phyloP scores from a whole-genome alignment of 805 yeast species.

The Kluyveromyces dobzhanskii region DNA sequence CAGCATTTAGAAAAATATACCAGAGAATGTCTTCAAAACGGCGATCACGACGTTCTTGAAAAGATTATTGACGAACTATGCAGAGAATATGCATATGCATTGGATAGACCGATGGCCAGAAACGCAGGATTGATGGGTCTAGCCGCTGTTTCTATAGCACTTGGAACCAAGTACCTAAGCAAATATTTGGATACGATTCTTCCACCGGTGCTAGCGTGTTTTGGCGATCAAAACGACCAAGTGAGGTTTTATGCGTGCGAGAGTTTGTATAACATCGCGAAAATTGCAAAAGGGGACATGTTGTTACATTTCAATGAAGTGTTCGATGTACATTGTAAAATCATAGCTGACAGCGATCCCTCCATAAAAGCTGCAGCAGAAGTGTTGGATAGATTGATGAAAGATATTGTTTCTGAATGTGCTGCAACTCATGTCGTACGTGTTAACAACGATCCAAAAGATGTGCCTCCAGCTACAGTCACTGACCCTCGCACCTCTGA shows the following conservation, averaged over 20 bases:
- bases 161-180: conserved; percentile 79
- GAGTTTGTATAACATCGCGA: conserved; percentile 88
- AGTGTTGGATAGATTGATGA: conserved; percentile 77
- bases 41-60: conserved; percentile 31
- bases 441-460: conserved; percentile 43
- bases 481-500: conserved; percentile 47
- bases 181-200: conserved; percentile 74
- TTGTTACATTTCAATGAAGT: conserved; percentile 86
- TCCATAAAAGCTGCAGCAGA: conserved; percentile 95
- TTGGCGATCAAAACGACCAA: conserved; percentile 95
- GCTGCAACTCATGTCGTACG: conserved; percentile 81
- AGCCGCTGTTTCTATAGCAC: conserved; percentile 91
- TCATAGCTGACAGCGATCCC: conserved; percentile 84
- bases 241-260: conserved; percentile 97
- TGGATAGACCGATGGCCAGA: conserved; percentile 79
- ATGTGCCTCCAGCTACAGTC: conserved; percentile 34
- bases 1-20: conserved; percentile 70
- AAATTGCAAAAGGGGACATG: conserved; percentile 93
- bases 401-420: conserved; percentile 91
- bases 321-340: conserved; percentile 83
- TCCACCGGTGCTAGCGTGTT: conserved; percentile 90
- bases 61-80: conserved; percentile 64
- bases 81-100: conserved; percentile 69
- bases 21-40: conserved; percentile 41
- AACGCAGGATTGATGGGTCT: conserved; percentile 94